Percentiles rank a stretch among this genome's conserved stretches.
phyloP scores from a whole-genome alignment of 495 filamentous ascomycete genomes.

The Hamigera avellanea region DNA sequence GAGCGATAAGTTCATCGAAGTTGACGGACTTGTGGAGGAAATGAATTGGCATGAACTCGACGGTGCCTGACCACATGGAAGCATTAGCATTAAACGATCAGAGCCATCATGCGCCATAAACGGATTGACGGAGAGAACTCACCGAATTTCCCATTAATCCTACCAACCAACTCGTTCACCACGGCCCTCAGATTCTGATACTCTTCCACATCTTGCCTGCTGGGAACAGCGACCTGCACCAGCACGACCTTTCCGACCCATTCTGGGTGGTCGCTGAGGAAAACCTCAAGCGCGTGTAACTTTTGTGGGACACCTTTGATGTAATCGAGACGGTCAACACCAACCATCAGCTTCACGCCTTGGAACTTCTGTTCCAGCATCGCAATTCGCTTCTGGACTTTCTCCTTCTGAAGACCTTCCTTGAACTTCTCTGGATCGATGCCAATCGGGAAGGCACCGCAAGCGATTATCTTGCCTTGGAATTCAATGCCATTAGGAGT shows the following conservation, averaged over 20 bases:
- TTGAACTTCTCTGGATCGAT: constrained; percentile 95
- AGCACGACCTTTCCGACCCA: constrained; percentile 98
- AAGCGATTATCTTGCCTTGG: constrained; percentile 68
- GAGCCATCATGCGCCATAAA: too few relatives aligned
- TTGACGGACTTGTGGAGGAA: constrained; percentile 92
- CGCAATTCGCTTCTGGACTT: constrained; percentile 79
- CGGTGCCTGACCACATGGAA: constrained; percentile 45
- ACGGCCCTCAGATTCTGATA: constrained; percentile 92
- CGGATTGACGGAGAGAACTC: constrained; percentile 4
- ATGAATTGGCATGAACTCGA: constrained; percentile 97
- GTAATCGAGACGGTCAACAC: constrained; percentile 92
- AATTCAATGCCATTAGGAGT: constrained; percentile 86
- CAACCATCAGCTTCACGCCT: constrained; percentile 91
- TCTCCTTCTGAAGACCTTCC: constrained; percentile 71
- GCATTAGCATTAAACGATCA: too few relatives aligned
- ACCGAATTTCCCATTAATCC: constrained; percentile 93
- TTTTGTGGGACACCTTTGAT: constrained; percentile 98
- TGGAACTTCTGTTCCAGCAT: constrained; percentile 82
- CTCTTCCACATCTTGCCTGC: constrained; percentile 89
- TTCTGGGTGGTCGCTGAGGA: constrained; percentile 92
- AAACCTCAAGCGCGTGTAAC: constrained; percentile 87
- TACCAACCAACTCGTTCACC: constrained; percentile 87
- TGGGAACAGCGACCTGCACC: constrained; percentile 91
- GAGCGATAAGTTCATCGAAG: constrained; percentile 84
- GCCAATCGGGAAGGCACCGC: constrained; percentile 91